Percentiles rank a stretch among this genome's conserved stretches.
Evolutionary conservation across 2,329 filamentous ascomycete genomes (phyloP).

Genomic region (Grosmannia penicillata): DNA sequence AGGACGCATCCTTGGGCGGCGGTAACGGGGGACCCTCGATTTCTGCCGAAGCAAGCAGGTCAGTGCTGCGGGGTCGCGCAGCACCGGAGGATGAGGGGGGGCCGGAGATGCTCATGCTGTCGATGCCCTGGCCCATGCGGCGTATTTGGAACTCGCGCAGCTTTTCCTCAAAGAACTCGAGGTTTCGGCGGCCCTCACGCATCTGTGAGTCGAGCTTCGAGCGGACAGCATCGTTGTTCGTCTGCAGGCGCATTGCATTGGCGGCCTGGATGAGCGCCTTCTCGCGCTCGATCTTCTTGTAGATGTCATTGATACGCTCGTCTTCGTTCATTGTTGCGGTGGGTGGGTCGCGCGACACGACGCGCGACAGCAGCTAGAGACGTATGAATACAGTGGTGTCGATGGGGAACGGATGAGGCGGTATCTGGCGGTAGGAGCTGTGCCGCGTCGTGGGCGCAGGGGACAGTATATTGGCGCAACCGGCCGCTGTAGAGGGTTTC

Average conservation of each 20-base stretch:
- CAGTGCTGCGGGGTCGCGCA: slow-evolving; percentile 29
- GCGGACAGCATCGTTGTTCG: slow-evolving; percentile 81
- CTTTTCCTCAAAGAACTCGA: slow-evolving; percentile 82
- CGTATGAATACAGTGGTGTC: not conserved
- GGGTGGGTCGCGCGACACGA: slow-evolving; percentile 3
- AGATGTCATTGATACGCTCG: slow-evolving; percentile 61
- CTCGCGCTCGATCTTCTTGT: slow-evolving; percentile 95
- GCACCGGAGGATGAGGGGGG: slow-evolving; percentile 27
- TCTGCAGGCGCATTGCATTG: slow-evolving; percentile 89
- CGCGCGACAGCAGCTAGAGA: slow-evolving; percentile 4
- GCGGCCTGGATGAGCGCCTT: slow-evolving; percentile 89
- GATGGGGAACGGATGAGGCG: not conserved
- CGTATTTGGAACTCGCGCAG: slow-evolving; percentile 79
- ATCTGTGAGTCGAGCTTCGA: slow-evolving; percentile 88
- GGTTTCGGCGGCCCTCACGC: slow-evolving; percentile 81
- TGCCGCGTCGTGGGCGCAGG: no score
- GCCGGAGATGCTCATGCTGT: slow-evolving; percentile 42
- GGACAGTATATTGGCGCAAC: no score
- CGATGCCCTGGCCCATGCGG: slow-evolving; percentile 52
- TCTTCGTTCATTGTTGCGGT: slow-evolving; percentile 45
- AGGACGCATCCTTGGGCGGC: slow-evolving; percentile 55
- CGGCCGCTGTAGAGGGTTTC: no score
- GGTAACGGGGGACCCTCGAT: slow-evolving; percentile 41
- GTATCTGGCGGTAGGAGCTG: not conserved
- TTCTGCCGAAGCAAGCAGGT: slow-evolving; percentile 27